A percentile compares a stretch with the other conserved stretches of the same genome.
Conservation (phyloP, 2,329 filamentous ascomycete genomes). For the Escovopsis sp. region DNA sequence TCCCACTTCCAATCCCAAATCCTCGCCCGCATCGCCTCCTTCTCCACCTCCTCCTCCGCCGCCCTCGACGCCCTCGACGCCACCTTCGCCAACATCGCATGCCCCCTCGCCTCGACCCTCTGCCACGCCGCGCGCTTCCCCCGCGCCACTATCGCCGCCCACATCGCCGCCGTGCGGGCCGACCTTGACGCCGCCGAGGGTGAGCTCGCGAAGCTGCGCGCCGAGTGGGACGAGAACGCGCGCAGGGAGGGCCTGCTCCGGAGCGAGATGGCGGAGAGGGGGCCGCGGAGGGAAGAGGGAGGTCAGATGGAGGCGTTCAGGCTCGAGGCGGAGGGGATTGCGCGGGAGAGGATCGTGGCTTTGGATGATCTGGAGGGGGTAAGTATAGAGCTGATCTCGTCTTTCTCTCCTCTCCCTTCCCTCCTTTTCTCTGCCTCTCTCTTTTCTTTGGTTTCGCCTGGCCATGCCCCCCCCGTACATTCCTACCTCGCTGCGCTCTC, state of each 20-base stretch:
- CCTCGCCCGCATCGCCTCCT: constrained; percentile 7
- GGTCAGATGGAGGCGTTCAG: constrained; percentile 6
- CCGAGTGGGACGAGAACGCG: constrained; percentile 7
- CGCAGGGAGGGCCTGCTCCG: background rate
- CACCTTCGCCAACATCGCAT: constrained; percentile 17
- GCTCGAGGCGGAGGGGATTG: constrained; percentile 11
- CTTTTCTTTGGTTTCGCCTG: too few relatives aligned
- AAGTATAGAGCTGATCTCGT: too few relatives aligned
- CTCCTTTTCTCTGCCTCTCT: too few relatives aligned
- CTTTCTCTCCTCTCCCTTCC: too few relatives aligned
- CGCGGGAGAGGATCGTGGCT: constrained; percentile 7
- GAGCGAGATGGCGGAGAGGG: background rate
- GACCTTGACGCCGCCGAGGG: constrained; percentile 10
- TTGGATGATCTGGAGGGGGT: constrained; percentile 17
- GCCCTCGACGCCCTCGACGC: constrained; percentile 7
- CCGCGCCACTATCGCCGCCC: constrained; percentile 12
- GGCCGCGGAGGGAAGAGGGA: too few relatives aligned
- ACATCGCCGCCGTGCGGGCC: constrained; percentile 10
- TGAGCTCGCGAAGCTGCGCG: constrained; percentile 9
- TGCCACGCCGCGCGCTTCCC: constrained; percentile 13
- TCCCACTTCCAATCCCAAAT: constrained; percentile 10
- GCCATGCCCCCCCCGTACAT: too few relatives aligned
- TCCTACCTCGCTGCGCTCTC: too few relatives aligned
- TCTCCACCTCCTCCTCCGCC: constrained; percentile 8
- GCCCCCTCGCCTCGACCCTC: constrained; percentile 17